Evolutionary conservation across 2,329 filamentous ascomycete genomes (phyloP), one percentile per base, ranked within the genome.

Genomic region (Metarhizium rileyi): DNA sequence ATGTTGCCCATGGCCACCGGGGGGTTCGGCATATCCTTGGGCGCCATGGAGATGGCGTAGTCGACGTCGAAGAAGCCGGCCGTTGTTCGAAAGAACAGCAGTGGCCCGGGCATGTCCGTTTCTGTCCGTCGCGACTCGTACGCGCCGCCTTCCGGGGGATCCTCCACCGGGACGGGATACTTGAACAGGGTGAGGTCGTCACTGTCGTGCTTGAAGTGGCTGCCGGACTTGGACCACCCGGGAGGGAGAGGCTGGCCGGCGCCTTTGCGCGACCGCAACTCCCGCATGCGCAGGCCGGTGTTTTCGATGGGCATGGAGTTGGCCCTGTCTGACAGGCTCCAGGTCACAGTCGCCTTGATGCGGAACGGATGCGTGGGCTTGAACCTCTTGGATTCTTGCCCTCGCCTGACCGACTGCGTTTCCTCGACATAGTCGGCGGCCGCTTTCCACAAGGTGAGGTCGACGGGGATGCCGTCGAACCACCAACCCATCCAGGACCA

Each of bases 401-500:
- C 63, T 16, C 61, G 61, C 44, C 63, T 66, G 4, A 55, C 56
- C 1, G 60, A 53, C 9, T 57, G 60, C 6, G 66, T 61, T 26
- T 69, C 64, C 52, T 70, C 66, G 9, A 73, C 63, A 47, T 72
- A 72, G 54, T 73, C 70, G 8, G 67, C 67, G 1, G 69, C 66
- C 1, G 69, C 68, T 44, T 64, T 64, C 70, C 70, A 73, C 10
- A 73, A 58, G 5, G 59, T 61, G 50, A 72, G 53, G 48, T 73
- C 70, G 14, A 69, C 66, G 5, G 70, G 63, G 14, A 72, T 61
- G 26, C 65, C 68, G 50, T 73, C 70, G 49, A 70, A 71, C 65
- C 69, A 71, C 70, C 70, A 73, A 22, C 70, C 70, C 65, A 73
- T 68, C 70, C 70, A 73, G 27, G 69, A 70, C 70, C 70, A 73